Evolutionary conservation across 1,284 basidiomycete genomes (phyloP), one percentile per base, ranked within the genome.

Genomic region (Cutaneotrichosporon cutaneum): DNA sequence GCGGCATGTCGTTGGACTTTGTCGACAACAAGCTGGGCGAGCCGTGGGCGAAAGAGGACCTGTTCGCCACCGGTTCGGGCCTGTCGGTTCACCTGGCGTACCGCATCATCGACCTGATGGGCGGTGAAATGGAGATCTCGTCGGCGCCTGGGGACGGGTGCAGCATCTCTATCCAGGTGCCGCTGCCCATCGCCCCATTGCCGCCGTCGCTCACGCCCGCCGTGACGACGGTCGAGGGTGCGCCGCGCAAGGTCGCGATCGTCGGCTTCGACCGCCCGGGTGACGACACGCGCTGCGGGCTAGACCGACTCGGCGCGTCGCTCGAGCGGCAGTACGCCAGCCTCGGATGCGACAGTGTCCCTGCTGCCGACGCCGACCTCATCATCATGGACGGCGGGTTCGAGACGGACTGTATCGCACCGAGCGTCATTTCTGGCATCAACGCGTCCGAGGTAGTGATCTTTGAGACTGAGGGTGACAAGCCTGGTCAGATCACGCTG

Each of bases 31-130:
- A 73, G 44, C 67, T 76, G 0, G 69, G 74, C 35, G 70, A 70
- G 52, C 72, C 72, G 3, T 76, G 72, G 67, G 70, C 72, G 4
- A 75, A 76, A 50, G 72, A 79, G 59, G 76, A 78, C 56, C 67
- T 71, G 2, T 76, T 73, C 50, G 71, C 73, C 2, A 70, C 76
- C 0, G 77, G 77, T 8, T 73, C 71, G 45, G 74, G 75, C 2
- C 65, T 78, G 5, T 73, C 72, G 18, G 70, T 78, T 3, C 76
- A 77, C 42, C 68, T 79, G 18, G 76, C 77, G 2, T 76, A 73
- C 53, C 68, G 77, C 14, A 75, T 79, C 56, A 65, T 79, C 50
- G 75, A 78, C 33, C 68, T 77, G 18, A 70, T 79, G 58, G 75
- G 74, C 24, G 77, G 77, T 11, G 65, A 74, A 18, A 74, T 79